A percentile compares a stretch with the other conserved stretches of the same genome.
phyloP scores from a whole-genome alignment of 768 basidiomycete genomes.

The Russula emetica region DNA sequence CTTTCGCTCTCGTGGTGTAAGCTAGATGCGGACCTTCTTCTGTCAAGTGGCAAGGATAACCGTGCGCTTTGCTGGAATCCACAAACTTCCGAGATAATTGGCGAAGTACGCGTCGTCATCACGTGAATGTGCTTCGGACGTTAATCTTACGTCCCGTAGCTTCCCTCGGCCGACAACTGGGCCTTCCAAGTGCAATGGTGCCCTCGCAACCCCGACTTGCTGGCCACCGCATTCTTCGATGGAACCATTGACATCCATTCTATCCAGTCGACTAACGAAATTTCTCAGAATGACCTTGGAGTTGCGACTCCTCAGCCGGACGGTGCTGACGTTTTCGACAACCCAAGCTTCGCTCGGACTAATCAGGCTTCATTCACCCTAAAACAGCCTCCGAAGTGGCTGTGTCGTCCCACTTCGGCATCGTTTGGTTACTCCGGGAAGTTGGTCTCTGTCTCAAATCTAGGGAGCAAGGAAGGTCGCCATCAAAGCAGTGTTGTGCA shows the following conservation, averaged over 20 bases:
- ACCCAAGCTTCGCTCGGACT: slow-evolving; percentile 48
- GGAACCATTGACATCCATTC: slow-evolving; percentile 92
- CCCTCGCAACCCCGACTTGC: slow-evolving; percentile 81
- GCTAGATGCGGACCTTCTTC: slow-evolving; percentile 84
- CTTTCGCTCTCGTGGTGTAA: slow-evolving; percentile 96
- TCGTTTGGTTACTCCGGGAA: slow-evolving; percentile 93
- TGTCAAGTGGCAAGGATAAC: slow-evolving; percentile 97
- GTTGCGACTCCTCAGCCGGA: slow-evolving; percentile 47
- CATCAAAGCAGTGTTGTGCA: slow-evolving; percentile 81
- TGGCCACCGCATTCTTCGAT: slow-evolving; percentile 93
- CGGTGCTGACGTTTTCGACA: slow-evolving; percentile 77
- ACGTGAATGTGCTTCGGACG: not conserved
- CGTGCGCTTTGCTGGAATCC: slow-evolving; percentile 96
- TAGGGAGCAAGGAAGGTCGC: slow-evolving; percentile 67
- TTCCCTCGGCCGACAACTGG: slow-evolving; percentile 91
- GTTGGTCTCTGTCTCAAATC: slow-evolving; percentile 74
- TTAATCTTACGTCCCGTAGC: slow-evolving; percentile 40
- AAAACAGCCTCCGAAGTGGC: slow-evolving; percentile 95
- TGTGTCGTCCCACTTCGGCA: slow-evolving; percentile 72
- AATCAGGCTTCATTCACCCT: slow-evolving; percentile 67
- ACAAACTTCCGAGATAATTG: slow-evolving; percentile 82
- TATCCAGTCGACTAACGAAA: slow-evolving; percentile 79
- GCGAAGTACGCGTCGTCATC: slow-evolving; percentile 60
- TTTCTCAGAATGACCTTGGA: slow-evolving; percentile 34
- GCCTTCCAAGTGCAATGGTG: slow-evolving; percentile 98